phyloP scores from a whole-genome alignment of 345 rosid genomes.

The Eucalyptus cloeziana region DNA sequence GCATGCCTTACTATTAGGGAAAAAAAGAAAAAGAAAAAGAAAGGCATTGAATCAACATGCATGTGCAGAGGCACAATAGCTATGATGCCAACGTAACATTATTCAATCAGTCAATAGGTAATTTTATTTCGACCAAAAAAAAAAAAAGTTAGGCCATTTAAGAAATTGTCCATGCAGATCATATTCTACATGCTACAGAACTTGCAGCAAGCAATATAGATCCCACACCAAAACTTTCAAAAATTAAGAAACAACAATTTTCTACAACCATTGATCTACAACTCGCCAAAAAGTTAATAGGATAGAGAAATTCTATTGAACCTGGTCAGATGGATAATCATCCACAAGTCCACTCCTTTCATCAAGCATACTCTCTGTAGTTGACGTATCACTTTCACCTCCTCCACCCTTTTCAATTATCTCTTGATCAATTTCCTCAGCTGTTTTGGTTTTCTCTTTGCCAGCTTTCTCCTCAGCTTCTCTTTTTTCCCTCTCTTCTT shows the following conservation, averaged over 20 bases:
- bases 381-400: constrained; percentile 12
- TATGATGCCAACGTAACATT: background rate
- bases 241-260: background rate
- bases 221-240: background rate
- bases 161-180: background rate
- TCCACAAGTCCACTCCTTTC: constrained; percentile 39
- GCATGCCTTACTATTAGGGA: background rate
- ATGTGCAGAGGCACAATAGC: background rate
- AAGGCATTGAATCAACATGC: background rate
- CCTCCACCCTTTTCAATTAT: constrained; percentile 10
- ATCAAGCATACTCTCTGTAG: constrained; percentile 7
- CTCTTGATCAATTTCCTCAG: constrained; percentile 25
- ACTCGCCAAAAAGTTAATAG: background rate
- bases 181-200: background rate
- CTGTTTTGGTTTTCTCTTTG: constrained; percentile 15
- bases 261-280: background rate
- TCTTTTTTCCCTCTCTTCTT: constrained; percentile 58
- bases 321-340: constrained; percentile 50
- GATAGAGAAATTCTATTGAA: background rate
- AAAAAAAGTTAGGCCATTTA: background rate
- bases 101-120: background rate
- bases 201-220: background rate
- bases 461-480: constrained; percentile 59
- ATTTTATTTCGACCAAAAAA: background rate
- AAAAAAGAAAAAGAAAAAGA: background rate